Evolutionary conservation across 352 stramenopile species (phyloP), one percentile per base, ranked within the genome.

Genomic region (Globisporangium spiculum): DNA sequence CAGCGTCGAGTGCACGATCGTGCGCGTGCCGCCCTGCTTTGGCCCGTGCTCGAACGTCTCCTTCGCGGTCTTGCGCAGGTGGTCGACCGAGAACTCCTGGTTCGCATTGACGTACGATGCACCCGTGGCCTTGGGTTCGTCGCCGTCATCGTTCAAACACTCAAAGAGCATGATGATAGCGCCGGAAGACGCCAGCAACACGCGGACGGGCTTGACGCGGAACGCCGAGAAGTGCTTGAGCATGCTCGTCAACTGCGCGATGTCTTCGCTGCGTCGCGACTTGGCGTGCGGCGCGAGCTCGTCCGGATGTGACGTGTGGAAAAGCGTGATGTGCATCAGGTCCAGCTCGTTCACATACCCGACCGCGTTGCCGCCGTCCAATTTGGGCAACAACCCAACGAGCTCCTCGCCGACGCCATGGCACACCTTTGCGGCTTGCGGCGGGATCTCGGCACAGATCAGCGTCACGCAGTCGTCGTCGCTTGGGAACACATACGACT

Each of bases 321-420:
- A 92, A 9, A 93, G 70, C 63, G 85, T 93, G 67, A 93, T 70
- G 71, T 93, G 85, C 85, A 93, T 91, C 34, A 88, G 78, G 4
- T 87, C 81, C 16, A 76, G 72, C 10, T 76, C 78, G 64, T 89
- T 92, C 41, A 91, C 78, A 66, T 86, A 90, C n/a, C 67, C 74
- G 24, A 77, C 75, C 20, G 78, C 71, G 24, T 68, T 60, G 2
- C 73, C 80, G 32, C 65, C 69, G 0, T 60, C n/a, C 24, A 76
- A 65, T 2, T 78, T 73, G 36, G 77, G 79, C 14, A 91, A 56
- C 62, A 88, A 53, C 20, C 71, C 70, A 10, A 83, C 76, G 30
- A 91, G 64, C 46, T 87, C 71, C 22, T 75, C 69, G 34, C 79
- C 83, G 18, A 89, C 71, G 0, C 18, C 36, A 60, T 82, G 73